These are phyloP conservation scores for Polyplosphaeria fusca DNA, from an alignment of 495 filamentous ascomycete genomes.

Conservation along the genomic window DNA sequence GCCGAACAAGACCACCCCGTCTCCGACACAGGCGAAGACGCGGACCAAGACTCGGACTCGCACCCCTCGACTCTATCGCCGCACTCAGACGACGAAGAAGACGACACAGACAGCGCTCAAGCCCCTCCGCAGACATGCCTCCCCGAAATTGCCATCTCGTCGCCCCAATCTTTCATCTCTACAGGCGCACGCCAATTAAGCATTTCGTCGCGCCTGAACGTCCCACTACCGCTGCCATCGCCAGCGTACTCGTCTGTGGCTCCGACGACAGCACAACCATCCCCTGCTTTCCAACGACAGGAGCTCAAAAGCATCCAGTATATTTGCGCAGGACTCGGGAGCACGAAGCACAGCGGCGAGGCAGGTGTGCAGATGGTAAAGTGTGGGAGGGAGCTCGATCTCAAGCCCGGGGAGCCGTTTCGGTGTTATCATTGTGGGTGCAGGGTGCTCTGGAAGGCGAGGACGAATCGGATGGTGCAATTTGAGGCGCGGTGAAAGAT, in stretches of 20 bases:
- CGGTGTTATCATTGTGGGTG: slow-evolving; percentile 9
- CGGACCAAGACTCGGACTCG: background rate
- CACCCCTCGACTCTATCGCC: no score
- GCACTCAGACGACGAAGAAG: background rate
- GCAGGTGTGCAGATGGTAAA: background rate
- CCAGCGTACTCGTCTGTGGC: background rate
- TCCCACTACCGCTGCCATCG: background rate
- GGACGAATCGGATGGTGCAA: slow-evolving; percentile 19
- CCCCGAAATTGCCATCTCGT: background rate
- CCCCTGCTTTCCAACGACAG: no score
- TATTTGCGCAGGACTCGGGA: no score
- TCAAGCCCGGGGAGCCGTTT: background rate
- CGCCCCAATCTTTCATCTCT: no score
- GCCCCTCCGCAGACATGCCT: background rate
- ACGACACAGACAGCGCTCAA: background rate
- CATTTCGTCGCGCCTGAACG: background rate
- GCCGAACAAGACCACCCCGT: no score
- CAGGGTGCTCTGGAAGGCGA: background rate
- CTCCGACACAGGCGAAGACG: background rate
- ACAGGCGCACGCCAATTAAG: background rate
- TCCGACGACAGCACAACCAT: background rate
- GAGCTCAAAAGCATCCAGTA: no score
- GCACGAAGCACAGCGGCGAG: no score
- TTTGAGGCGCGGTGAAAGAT: slow-evolving; percentile 2
- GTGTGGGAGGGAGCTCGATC: background rate